Evolutionary conservation across 306 rosid genomes (phyloP), one percentile per base, ranked within the genome.

Genomic region (Ormosia semicastrata): DNA sequence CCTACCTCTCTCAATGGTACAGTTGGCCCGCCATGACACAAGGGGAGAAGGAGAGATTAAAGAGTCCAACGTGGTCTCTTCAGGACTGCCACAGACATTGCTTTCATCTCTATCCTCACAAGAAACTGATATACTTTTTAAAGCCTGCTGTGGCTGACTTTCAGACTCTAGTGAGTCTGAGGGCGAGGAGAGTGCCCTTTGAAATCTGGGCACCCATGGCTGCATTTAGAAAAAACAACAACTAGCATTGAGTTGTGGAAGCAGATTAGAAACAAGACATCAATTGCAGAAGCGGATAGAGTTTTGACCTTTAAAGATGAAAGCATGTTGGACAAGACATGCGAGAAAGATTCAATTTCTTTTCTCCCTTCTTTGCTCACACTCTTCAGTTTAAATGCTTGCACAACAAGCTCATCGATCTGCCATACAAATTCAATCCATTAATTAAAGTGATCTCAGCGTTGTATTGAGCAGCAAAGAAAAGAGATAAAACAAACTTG

Each of bases 41-140:
- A 96, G 97, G 13, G 99, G 97, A 37, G 99, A 96, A 71, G 97
- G 97, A 33, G 99, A 96, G 39, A 96, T 82, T 66, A 93, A 67
- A 9, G 86, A 83, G 47, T 79, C 78, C 47, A 70, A 32, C 62
- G 79, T 85, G 57, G 65, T n/a, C 53, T 87, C 75, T 41, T 83
- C 85, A 13, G 89, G 93, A 85, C 90, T 84, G n/a, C 84, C 87
- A 66, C 29, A 37, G 33, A 36, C 83, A 44, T 71, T 72, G 33
- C 52, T 77, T 66, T 89, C 84, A 12, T 29, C 49, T 41, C 41
- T 76, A 49, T 75, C 79, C 39, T 75, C 85, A 37, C 49, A 47
- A 40, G 82, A 54, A 74, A 37, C 79, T 67, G 76, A 7, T 75
- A 81, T 75, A 65, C 40, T 63, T 29, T 57, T 70, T 44, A 72